A percentile compares a stretch with the other conserved stretches of the same genome.
phyloP scores from a whole-genome alignment of 441 rosid genomes.

The Mallotus japonicus region DNA sequence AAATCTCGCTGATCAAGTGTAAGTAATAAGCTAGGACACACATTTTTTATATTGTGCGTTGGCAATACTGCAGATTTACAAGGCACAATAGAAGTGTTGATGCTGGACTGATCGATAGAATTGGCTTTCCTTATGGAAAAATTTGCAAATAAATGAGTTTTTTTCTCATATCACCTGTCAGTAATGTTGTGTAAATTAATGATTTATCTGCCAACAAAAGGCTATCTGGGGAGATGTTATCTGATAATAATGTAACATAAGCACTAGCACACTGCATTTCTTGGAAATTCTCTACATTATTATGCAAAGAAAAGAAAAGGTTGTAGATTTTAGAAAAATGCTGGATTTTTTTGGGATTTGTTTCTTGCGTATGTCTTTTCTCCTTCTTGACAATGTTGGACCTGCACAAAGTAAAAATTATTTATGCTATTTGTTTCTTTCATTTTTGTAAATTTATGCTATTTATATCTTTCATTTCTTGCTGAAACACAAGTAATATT shows the following conservation, averaged over 20 bases:
- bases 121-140: not conserved
- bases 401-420: not conserved
- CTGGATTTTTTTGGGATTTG: not conserved
- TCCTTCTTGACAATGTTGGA: not conserved
- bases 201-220: no score
- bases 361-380: not conserved
- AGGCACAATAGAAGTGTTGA: not conserved
- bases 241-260: no score
- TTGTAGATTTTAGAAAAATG: not conserved
- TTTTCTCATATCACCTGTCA: not conserved
- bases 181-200: no score
- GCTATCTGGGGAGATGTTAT: no score
- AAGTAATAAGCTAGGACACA: not conserved
- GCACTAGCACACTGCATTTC: not conserved
- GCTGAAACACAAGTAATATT: not conserved
- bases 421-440: not conserved
- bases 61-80: not conserved
- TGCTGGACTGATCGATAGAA: not conserved
- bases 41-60: no score
- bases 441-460: not conserved
- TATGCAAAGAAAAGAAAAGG: not conserved
- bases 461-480: not conserved
- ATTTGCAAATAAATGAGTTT: not conserved
- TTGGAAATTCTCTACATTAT: not conserved
- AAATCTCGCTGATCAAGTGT: not conserved